Evolutionary conservation across 805 yeast species (phyloP), one percentile per base, ranked within the genome.

Genomic region (Lipomyces mesembrius): DNA sequence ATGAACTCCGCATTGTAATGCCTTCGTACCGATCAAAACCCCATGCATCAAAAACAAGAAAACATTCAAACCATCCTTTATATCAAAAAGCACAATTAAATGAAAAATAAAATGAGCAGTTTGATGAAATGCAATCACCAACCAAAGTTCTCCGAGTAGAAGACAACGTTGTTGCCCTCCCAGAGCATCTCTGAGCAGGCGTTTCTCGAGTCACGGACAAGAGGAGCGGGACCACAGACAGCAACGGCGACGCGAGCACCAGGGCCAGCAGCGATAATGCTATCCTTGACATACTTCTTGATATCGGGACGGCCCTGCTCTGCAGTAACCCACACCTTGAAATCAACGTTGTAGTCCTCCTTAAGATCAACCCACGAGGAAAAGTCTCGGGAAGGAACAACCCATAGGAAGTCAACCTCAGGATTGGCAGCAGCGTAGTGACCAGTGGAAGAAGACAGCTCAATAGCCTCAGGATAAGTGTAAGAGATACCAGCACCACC

Each of bases 401-500:
- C 73, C 77, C 78, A 75, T 57, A 75, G 60, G 61, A 75, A 74
- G 61, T 69, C 68, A 49, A 75, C 69, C 51, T 73, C 75, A 43
- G 69, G 70, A 60, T 68, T 65, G 59, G 70, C 52, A 59, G 67
- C 62, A 46, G 70, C 52, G 63, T 62, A 65, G 62, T 68, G 64
- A 35, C 67, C 65, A 29, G 65, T 64, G 17, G 73, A 37, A 3
- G 67, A 59, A 51, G 72, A 63, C 58, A 66, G 62, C 66, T 62
- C 66, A 37, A 66, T 63, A 35, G 69, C 64, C 64, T 70, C 70
- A 56, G 78, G 76, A 62, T 66, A 76, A 22, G 77, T 73, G 63
- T 72, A 75, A 2, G 78, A 76, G 35, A 75, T 75, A 32, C 78
- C 78, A 9, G 78, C 75, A 11, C 78, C 78, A n/a, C 78, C 78